phyloP scores from a whole-genome alignment of 495 filamentous ascomycete genomes.

The Chaetomium cochliodes region DNA sequence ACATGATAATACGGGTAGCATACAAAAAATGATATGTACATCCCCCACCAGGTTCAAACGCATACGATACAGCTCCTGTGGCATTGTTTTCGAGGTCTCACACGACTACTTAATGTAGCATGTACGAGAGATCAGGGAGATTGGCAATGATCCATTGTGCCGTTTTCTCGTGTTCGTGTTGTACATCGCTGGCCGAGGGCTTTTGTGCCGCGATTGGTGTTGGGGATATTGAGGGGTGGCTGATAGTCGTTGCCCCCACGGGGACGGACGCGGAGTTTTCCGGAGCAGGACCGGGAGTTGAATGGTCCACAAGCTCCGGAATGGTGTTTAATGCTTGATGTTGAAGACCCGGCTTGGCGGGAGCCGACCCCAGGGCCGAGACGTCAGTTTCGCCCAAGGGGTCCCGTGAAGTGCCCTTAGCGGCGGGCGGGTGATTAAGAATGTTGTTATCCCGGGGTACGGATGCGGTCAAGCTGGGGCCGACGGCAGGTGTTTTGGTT shows the following conservation, averaged over 20 bases:
- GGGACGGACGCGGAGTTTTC: background rate
- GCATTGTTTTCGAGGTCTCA: background rate
- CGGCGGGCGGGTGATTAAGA: background rate
- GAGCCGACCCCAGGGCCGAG: conserved; percentile 39
- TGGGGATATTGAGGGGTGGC: background rate
- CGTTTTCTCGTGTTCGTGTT: conserved; percentile 15
- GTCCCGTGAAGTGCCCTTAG: conserved; percentile 10
- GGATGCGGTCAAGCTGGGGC: conserved; percentile 11
- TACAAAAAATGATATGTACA: background rate
- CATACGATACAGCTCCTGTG: background rate
- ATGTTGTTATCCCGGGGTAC: background rate
- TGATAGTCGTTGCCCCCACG: background rate
- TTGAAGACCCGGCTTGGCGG: background rate
- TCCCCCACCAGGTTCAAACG: background rate
- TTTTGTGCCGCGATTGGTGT: background rate
- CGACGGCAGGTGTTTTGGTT: conserved; percentile 11
- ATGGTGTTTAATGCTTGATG: background rate
- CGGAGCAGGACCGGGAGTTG: background rate
- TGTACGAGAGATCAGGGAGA: conserved; percentile 55
- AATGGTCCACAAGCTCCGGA: background rate
- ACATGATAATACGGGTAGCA: background rate
- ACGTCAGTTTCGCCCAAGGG: conserved; percentile 42
- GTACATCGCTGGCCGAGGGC: background rate
- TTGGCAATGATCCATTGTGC: conserved; percentile 37
- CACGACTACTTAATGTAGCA: conserved; percentile 40